Evolutionary conservation across 179 eudicot genomes (phyloP).

Genomic region (Nepenthes alata): DNA sequence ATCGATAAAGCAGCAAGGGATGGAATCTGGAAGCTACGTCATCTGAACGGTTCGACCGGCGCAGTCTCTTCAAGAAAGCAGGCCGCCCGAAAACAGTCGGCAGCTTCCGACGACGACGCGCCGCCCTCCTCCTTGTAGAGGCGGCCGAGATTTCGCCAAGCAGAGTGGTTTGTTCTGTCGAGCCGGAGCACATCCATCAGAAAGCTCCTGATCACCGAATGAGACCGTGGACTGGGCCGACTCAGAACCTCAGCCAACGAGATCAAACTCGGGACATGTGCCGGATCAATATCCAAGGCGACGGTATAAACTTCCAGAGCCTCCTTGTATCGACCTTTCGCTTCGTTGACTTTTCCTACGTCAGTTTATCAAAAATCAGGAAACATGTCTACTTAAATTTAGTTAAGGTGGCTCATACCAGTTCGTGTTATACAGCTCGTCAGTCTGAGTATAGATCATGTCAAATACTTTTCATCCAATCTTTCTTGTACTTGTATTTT

Average conservation of each 20-base stretch:
- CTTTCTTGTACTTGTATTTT: too few species aligned
- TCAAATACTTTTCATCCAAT: too few species aligned
- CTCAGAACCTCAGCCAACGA: slow-evolving; percentile 48
- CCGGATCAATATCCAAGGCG: slow-evolving; percentile 56
- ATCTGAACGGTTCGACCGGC: slow-evolving; percentile 81
- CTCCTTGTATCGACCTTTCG: slow-evolving; percentile 46
- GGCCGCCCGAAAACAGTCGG: slow-evolving; percentile 50
- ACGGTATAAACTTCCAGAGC: slow-evolving; percentile 43
- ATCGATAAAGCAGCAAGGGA: neutral
- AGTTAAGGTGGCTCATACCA: neutral
- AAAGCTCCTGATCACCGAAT: slow-evolving; percentile 35
- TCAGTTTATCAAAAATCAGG: neutral
- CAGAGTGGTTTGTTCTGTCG: slow-evolving; percentile 55
- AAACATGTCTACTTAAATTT: neutral
- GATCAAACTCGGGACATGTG: slow-evolving; percentile 63
- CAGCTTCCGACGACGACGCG: slow-evolving; percentile 23
- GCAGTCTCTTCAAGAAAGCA: slow-evolving; percentile 55
- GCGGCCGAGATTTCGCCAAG: slow-evolving; percentile 77
- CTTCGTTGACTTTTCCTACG: slow-evolving; percentile 61
- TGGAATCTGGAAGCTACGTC: slow-evolving; percentile 7
- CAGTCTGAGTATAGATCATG: too few species aligned
- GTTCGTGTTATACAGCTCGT: too few species aligned
- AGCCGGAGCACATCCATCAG: slow-evolving; percentile 55
- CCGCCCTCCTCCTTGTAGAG: slow-evolving; percentile 35
- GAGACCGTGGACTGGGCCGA: slow-evolving; percentile 24